A percentile compares a stretch with the other conserved stretches of the same genome.
These are phyloP conservation scores for Heliocybe sulcata DNA, from an alignment of 1,284 basidiomycete species.

Conservation along the genomic window DNA sequence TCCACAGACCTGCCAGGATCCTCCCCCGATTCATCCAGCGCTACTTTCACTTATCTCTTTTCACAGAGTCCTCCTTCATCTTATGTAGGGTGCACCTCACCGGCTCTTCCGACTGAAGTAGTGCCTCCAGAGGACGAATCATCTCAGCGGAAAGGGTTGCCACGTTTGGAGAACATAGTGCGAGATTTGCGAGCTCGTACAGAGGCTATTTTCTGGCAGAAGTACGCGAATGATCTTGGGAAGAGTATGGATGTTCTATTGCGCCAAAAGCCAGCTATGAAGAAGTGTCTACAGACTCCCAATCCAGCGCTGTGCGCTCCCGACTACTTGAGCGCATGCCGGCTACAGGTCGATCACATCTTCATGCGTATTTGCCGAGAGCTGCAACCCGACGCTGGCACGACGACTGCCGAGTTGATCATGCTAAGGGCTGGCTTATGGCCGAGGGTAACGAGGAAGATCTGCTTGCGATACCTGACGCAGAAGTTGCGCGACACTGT, in stretches of 20 bases:
- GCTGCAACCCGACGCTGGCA: conserved; percentile 7
- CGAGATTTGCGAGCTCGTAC: background rate
- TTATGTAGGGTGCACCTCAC: background rate
- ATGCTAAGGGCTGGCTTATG: conserved; percentile 17
- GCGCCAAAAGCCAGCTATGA: too few relatives aligned
- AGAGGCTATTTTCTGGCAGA: background rate
- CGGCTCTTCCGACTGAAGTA: background rate
- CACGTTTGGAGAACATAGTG: background rate
- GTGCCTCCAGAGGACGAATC: background rate
- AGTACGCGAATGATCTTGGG: background rate
- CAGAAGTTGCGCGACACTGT: background rate
- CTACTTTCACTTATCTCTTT: background rate
- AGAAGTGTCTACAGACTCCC: too few relatives aligned
- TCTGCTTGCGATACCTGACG: conserved; percentile 10
- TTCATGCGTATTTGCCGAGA: conserved; percentile 8
- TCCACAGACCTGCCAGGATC: background rate
- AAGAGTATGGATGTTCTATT: background rate
- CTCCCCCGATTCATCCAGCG: background rate
- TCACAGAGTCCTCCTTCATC: background rate
- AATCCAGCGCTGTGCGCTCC: too few relatives aligned
- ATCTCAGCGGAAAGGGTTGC: background rate
- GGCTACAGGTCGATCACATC: background rate
- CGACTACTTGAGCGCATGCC: background rate
- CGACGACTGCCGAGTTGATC: conserved; percentile 6
- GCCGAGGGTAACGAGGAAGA: conserved; percentile 19